phyloP scores from a whole-genome alignment of 345 rosid species.

The Carallia brachiata region DNA sequence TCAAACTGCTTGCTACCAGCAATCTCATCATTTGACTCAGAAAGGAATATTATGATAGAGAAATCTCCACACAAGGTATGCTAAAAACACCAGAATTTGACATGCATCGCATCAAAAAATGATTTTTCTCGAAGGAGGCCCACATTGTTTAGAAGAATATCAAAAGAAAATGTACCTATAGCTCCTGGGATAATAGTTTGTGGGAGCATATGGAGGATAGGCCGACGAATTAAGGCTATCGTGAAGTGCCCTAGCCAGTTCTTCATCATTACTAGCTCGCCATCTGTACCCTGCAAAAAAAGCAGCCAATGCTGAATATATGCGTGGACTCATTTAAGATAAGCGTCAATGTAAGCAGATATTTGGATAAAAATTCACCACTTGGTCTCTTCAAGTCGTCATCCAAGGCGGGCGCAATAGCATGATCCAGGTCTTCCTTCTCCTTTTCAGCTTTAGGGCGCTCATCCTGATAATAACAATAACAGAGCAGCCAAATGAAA shows the following conservation, averaged over 20 bases:
- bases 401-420: slow-evolving; percentile 56
- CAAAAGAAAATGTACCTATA: slow-evolving; percentile 40
- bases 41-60: no score
- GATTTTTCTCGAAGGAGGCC: not conserved
- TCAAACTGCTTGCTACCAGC: no score
- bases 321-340: not conserved
- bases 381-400: slow-evolving; percentile 60
- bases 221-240: slow-evolving; percentile 42
- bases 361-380: slow-evolving; percentile 31
- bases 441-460: slow-evolving; percentile 54
- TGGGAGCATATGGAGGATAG: slow-evolving; percentile 52
- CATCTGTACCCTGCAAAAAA: slow-evolving; percentile 49
- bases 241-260: slow-evolving; percentile 44
- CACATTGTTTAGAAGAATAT: not conserved
- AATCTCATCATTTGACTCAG: no score
- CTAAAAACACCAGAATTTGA: not conserved
- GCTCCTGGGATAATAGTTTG: slow-evolving; percentile 41
- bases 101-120: not conserved
- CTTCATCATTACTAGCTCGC: slow-evolving; percentile 43
- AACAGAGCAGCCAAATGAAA: slow-evolving; percentile 1
- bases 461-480: slow-evolving; percentile 48
- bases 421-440: slow-evolving; percentile 66
- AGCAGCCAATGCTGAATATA: not conserved
- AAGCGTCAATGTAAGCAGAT: not conserved
- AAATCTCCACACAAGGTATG: not conserved